Evolutionary conservation across 805 yeast species (phyloP).

Genomic region (Candida awuae): DNA sequence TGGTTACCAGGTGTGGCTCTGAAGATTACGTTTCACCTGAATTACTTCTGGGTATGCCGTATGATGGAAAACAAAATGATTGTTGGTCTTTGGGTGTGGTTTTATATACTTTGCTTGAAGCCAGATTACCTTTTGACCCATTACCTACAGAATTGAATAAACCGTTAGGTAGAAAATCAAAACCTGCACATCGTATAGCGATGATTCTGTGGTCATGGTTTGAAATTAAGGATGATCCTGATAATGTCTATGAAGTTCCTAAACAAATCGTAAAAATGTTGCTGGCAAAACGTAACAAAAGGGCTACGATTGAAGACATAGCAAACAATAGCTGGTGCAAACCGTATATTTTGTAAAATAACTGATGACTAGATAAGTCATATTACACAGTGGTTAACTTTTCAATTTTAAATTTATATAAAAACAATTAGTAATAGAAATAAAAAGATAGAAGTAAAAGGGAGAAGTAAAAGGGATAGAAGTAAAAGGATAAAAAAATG

Average conservation of each 20-base stretch:
- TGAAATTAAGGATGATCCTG: slow-evolving; percentile 30
- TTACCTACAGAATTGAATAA: slow-evolving; percentile 49
- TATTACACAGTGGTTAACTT: not conserved
- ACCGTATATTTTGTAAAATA: slow-evolving; percentile 6
- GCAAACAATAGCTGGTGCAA: slow-evolving; percentile 28
- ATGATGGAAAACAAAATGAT: slow-evolving; percentile 87
- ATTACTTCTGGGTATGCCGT: slow-evolving; percentile 77
- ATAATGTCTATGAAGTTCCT: slow-evolving; percentile 28
- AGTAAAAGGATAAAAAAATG: not conserved
- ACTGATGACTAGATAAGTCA: not conserved
- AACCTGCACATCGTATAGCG: slow-evolving; percentile 83
- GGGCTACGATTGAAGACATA: slow-evolving; percentile 10
- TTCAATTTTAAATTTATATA: not conserved
- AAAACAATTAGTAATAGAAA: not conserved
- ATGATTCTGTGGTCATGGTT: slow-evolving; percentile 90
- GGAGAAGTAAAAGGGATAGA: not conserved
- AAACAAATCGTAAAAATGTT: slow-evolving; percentile 43
- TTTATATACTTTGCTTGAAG: slow-evolving; percentile 76
- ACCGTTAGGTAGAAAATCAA: slow-evolving; percentile 39
- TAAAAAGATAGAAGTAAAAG: not conserved
- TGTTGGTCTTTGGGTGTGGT: slow-evolving; percentile 94
- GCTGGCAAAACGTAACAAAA: slow-evolving; percentile 36
- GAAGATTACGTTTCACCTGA: slow-evolving; percentile 97
- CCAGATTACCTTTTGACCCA: slow-evolving; percentile 86
- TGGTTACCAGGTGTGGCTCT: slow-evolving; percentile 90